Base-by-base conservation (phyloP, 805 yeast species). In the Ogataea populi-albae region DNA sequence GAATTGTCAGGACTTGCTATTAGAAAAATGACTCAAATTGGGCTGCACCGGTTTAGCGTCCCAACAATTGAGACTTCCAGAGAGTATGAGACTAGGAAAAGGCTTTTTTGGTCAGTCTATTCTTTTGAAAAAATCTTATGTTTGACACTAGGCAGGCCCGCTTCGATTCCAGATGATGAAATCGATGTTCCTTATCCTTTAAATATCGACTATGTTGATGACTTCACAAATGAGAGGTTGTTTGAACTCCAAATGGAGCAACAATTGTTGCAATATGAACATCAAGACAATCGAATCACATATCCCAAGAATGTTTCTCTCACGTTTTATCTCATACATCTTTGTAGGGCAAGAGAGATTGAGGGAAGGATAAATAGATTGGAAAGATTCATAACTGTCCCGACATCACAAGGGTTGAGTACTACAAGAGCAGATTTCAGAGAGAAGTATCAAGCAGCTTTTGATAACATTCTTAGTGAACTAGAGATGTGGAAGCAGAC, bases 101-200 rank as follows among this genome's bases (percentile, higher is more conserved):
- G 49, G 23, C 26, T 45, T 8, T 45, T 45, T 24, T 45, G 49
- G 49, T 45, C 49, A 2, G 39, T 43, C n/a, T 45, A 45, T 30
- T 32, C 43, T 5, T 37, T 45, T 26, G 49, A 45, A n/a, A 43
- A 38, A 24, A 39, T 45, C n/a, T 26, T 43, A n/a, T 43, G 49
- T 28, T 19, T 40, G 14, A 43, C 46, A 11, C 35, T 45, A 7
- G 49, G 49, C 7, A 32, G 47, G 10, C 42, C 49, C 3, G 39
- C 46, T 9, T 37, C 45, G 6, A 30, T 45, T 17, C 26, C 47
- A 5, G 47, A 45, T 10, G 32, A 32, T 14, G 47, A 45, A 21
- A 45, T 45, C 8, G 47, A 43, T 21, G 47, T 43, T 4, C 47
- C 49, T 6, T 45, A 45, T 25, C 45, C 47, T 19, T 25, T 40